Evolutionary conservation across 164 flowering plant species (phyloP).

Genomic region (Magnolia sinica): DNA sequence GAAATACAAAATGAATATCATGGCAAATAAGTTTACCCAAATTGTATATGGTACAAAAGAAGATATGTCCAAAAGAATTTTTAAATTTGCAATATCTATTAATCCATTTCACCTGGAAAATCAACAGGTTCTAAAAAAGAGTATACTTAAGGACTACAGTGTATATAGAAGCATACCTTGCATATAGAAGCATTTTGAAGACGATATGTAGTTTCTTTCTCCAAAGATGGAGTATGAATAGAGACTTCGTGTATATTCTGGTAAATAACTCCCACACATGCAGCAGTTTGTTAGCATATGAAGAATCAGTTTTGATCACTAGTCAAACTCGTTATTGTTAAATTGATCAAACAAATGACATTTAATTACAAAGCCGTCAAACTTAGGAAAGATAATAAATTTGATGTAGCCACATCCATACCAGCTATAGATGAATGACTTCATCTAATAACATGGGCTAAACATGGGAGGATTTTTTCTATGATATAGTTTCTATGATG

Average conservation of each 20-base stretch:
- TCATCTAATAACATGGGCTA: too few relatives aligned
- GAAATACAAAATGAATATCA: not conserved
- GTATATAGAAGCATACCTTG: constrained; percentile 46
- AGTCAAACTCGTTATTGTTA: not conserved
- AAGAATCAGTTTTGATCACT: not conserved
- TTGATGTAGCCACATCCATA: too few relatives aligned
- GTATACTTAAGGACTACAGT: not conserved
- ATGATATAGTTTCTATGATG: too few relatives aligned
- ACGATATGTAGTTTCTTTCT: constrained; percentile 25
- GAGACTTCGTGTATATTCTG: constrained; percentile 64
- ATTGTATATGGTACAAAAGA: not conserved
- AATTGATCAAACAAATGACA: not conserved
- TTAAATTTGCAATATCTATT: too few relatives aligned
- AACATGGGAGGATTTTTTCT: too few relatives aligned
- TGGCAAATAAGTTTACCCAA: not conserved
- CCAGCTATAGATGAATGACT: too few relatives aligned
- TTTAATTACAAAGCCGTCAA: too few relatives aligned
- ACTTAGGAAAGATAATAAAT: too few relatives aligned
- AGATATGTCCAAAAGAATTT: not conserved
- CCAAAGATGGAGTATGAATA: constrained; percentile 28
- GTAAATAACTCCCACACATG: constrained; percentile 12
- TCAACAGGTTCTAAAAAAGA: not conserved
- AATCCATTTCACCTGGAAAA: not conserved
- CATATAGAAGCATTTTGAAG: constrained; percentile 64
- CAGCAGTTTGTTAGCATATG: constrained; percentile 7